phyloP scores from a whole-genome alignment of 2,329 filamentous ascomycete species.

The Trichoderma atrobrunneum region DNA sequence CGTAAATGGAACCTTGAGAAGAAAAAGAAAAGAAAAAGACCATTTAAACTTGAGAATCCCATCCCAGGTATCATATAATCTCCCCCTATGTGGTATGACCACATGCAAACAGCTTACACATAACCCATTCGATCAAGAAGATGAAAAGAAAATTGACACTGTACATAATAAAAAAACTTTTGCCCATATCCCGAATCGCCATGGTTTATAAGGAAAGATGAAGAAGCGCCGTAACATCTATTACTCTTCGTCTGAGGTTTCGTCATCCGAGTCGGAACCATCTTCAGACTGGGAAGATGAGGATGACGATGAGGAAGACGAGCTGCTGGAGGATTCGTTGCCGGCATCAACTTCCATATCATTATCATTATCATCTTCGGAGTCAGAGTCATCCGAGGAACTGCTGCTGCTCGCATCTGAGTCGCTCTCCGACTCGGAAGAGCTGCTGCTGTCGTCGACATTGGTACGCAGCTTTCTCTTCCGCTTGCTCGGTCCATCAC shows the following conservation, averaged over 20 bases:
- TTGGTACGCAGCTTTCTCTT: constrained; percentile 52
- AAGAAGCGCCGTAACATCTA: not conserved
- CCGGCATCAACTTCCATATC: constrained; percentile 20
- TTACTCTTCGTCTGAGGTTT: constrained; percentile 26
- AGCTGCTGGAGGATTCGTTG: constrained; percentile 40
- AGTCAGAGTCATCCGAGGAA: constrained; percentile 36
- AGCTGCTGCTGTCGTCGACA: constrained; percentile 43
- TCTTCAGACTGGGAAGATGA: constrained; percentile 35
- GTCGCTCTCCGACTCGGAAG: constrained; percentile 30
- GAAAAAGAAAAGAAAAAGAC: not conserved
- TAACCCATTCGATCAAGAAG: not conserved
- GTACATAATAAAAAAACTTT: not conserved
- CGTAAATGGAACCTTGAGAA: not conserved
- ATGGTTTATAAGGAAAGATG: not conserved
- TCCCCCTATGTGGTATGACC: not conserved
- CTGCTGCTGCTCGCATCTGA: constrained; percentile 37
- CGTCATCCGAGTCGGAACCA: constrained; percentile 21
- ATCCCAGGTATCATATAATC: constrained; percentile 25
- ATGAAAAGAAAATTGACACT: not conserved
- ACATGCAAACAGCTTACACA: constrained; percentile 26
- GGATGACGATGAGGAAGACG: constrained; percentile 41
- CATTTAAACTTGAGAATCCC: constrained; percentile 11
- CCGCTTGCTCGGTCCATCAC: constrained; percentile 49
- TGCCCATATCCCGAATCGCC: not conserved
- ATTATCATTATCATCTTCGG: constrained; percentile 30